Conservation (phyloP, 768 basidiomycete genomes). For the Phanerochaete sordida region DNA sequence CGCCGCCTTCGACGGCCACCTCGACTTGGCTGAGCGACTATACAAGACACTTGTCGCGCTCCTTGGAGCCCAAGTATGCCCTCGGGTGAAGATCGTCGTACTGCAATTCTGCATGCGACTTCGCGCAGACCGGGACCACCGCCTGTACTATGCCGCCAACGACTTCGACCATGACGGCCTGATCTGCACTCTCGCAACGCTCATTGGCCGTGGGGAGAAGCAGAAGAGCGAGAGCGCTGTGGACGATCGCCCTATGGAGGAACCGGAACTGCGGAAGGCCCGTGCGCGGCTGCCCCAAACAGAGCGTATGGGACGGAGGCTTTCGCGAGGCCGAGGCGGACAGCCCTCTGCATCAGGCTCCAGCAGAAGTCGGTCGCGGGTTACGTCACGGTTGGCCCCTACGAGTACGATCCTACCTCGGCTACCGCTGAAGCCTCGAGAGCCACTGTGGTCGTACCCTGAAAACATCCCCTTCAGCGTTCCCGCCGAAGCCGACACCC, state of each 20-base stretch:
- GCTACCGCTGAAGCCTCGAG: slow-evolving; percentile 36
- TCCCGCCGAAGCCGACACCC: slow-evolving; percentile 47
- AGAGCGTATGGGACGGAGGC: slow-evolving; percentile 48
- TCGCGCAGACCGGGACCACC: slow-evolving; percentile 87
- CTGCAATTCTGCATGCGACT: slow-evolving; percentile 88
- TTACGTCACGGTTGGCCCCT: slow-evolving; percentile 29
- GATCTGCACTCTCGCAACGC: slow-evolving; percentile 52
- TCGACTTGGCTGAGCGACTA: slow-evolving; percentile 50
- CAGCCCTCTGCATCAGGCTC: slow-evolving; percentile 41
- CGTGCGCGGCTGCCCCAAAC: slow-evolving; percentile 43
- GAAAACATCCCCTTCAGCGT: slow-evolving; percentile 59
- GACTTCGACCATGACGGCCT: slow-evolving; percentile 57
- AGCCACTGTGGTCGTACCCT: slow-evolving; percentile 65
- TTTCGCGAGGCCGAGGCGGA: slow-evolving; percentile 50
- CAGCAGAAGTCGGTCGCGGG: slow-evolving; percentile 64
- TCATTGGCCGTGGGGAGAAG: slow-evolving; percentile 51
- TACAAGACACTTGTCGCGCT: slow-evolving; percentile 51
- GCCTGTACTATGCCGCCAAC: slow-evolving; percentile 63
- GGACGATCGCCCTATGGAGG: slow-evolving; percentile 19
- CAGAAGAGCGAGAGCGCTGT: slow-evolving; percentile 17
- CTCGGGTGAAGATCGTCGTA: slow-evolving; percentile 62
- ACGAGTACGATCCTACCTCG: slow-evolving; percentile 7
- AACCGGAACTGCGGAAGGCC: slow-evolving; percentile 38
- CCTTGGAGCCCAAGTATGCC: slow-evolving; percentile 41
- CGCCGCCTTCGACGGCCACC: slow-evolving; percentile 41